Evolutionary conservation across 192 early-diverging fungal species (phyloP).

Genomic region (Cladochytrium replicatum): DNA sequence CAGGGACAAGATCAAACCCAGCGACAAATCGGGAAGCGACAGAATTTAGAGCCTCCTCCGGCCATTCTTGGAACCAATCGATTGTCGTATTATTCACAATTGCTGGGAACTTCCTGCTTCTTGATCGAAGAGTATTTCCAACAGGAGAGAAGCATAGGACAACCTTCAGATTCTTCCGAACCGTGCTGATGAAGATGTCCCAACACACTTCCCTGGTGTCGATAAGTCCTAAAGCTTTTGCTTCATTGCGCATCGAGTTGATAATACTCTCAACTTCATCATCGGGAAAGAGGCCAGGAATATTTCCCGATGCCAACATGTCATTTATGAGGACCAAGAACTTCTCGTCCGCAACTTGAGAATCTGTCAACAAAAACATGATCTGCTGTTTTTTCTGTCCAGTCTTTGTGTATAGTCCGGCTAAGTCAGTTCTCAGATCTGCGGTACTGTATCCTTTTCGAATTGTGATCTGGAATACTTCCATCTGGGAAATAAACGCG

Average conservation of each 20-base stretch:
- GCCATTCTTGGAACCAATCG: slow-evolving; percentile 59
- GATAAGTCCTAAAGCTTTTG: slow-evolving; percentile 46
- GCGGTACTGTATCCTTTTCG: slow-evolving; percentile 48
- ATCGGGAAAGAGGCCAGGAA: slow-evolving; percentile 58
- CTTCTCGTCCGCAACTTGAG: slow-evolving; percentile 56
- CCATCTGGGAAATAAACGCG: slow-evolving; percentile 55
- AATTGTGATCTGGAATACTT: slow-evolving; percentile 58
- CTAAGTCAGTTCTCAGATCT: slow-evolving; percentile 49
- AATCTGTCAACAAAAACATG: slow-evolving; percentile 54
- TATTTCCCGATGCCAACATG: slow-evolving; percentile 53
- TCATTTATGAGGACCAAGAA: slow-evolving; percentile 57
- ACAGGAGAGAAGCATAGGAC: slow-evolving; percentile 59
- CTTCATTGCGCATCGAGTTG: slow-evolving; percentile 51
- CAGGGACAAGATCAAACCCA: slow-evolving; percentile 43
- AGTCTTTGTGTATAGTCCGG: slow-evolving; percentile 44
- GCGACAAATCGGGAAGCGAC: slow-evolving; percentile 51
- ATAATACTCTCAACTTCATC: slow-evolving; percentile 60
- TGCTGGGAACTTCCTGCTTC: slow-evolving; percentile 55
- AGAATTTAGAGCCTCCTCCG: slow-evolving; percentile 49
- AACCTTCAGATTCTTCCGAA: slow-evolving; percentile 49
- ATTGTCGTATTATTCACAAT: slow-evolving; percentile 50
- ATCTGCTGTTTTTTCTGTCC: slow-evolving; percentile 52
- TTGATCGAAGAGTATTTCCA: slow-evolving; percentile 46
- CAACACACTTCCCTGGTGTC: slow-evolving; percentile 57
- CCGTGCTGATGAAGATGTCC: slow-evolving; percentile 51